Evolutionary conservation across 257 asterid species (phyloP), one percentile per base, ranked within the genome.

Genomic region (Penstemon davidsonii): DNA sequence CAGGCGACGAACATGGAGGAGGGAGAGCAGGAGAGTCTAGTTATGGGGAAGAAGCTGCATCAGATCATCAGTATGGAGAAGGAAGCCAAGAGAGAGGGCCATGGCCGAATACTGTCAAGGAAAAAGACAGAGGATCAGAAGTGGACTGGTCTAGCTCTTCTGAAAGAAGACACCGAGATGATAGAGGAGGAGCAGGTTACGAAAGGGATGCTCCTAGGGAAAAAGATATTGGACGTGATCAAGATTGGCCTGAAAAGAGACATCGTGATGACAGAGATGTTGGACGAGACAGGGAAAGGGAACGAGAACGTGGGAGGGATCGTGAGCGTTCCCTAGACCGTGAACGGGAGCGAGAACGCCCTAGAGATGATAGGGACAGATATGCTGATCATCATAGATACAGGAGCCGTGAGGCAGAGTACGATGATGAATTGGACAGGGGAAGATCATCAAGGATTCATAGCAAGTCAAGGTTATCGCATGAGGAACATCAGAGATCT

Each of bases 11-110:
- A 73, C 92, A 86, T 67, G 96, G 91, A 18, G 96, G 91, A 18
- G 89, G 83, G 46, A 82, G 97, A 82, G 97, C 78, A 38, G 91
- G 92, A 65, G 97, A 93, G 83, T 88, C 96, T 74, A 90, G 98
- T 69, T 93, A 82, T 76, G 95, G 83, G 43, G 98, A 91, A 66
- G 98, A 92, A 44, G 95, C 88, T 79, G 91, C 82, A 3, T 92
- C 97, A n/a, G 97, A 92, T 15, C 88, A 86, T 79, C 94, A 89
- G 72, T 84, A 86, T 71, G 93, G 82, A 72, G 97, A 92, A 79
- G 91, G 70, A 60, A 84, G 87, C 76, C 96, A 83, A 37, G 96
- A 90, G 11, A 88, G 83, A 70, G 95, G 90, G 58, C 75, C 83
- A 45, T 77, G 95, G 84, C 83, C 93, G 13, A 81, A 78, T 83